Conservation (phyloP, 352 stramenopile species). For the Globisporangium paroecandrum region DNA sequence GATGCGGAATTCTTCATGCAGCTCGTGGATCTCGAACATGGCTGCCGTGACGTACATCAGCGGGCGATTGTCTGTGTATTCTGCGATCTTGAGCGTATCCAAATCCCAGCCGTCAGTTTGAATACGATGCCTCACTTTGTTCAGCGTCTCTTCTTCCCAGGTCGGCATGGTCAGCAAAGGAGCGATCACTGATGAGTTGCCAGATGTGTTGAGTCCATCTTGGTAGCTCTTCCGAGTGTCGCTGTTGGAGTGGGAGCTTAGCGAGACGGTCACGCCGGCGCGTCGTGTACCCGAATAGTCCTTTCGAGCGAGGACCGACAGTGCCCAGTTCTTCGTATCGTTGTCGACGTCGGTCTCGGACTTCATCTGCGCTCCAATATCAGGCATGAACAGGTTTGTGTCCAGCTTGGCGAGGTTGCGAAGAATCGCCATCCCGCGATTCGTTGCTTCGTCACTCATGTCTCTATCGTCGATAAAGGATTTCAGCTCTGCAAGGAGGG, state of each 20-base stretch:
- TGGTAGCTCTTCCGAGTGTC: constrained; percentile 55
- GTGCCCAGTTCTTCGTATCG: constrained; percentile 81
- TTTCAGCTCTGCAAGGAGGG: constrained; percentile 70
- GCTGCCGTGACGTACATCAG: constrained; percentile 80
- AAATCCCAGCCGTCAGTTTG: constrained; percentile 69
- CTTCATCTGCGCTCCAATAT: constrained; percentile 82
- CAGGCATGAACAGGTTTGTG: constrained; percentile 80
- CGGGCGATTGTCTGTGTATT: constrained; percentile 56
- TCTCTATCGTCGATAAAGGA: constrained; percentile 69
- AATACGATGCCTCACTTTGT: constrained; percentile 47
- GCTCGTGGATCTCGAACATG: constrained; percentile 75
- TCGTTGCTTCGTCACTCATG: constrained; percentile 53
- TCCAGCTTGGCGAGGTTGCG: constrained; percentile 67
- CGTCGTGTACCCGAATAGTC: constrained; percentile 63
- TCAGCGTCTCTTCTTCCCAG: constrained; percentile 52
- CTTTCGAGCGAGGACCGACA: constrained; percentile 70
- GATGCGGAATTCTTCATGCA: constrained; percentile 76
- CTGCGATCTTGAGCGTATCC: constrained; percentile 66
- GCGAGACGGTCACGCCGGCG: constrained; percentile 47
- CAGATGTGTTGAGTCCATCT: constrained; percentile 33
- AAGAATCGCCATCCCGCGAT: constrained; percentile 61
- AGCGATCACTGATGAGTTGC: constrained; percentile 25
- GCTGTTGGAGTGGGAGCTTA: constrained; percentile 72
- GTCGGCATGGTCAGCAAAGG: constrained; percentile 54
- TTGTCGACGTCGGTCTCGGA: constrained; percentile 72